Evolutionary conservation across 768 basidiomycete species (phyloP).

Genomic region (Naganishia randhawae): DNA sequence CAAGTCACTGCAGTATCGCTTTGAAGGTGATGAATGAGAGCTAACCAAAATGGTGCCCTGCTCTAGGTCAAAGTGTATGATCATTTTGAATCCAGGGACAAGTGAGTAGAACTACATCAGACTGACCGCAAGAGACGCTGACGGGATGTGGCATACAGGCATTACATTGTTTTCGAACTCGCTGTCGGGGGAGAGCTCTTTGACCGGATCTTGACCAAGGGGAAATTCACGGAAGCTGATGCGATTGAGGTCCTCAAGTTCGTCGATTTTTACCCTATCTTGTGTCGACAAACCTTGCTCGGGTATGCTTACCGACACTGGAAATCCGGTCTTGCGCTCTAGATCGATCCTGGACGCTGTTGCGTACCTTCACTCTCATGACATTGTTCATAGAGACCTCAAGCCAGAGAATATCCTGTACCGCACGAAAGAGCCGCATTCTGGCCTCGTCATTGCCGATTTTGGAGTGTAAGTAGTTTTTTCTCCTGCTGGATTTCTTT

Average conservation of each 20-base stretch:
- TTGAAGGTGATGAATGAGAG: neutral
- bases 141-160: constrained; percentile 48
- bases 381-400: constrained; percentile 93
- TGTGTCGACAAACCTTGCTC: neutral
- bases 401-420: constrained; percentile 98
- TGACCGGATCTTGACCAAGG: constrained; percentile 73
- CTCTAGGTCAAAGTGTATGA: constrained; percentile 75
- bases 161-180: constrained; percentile 92
- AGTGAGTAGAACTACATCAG: constrained; percentile 52
- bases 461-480: constrained; percentile 77
- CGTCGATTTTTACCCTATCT: constrained; percentile 39
- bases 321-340: neutral
- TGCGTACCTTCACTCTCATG: constrained; percentile 80
- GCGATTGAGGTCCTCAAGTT: constrained; percentile 73
- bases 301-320: neutral
- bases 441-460: constrained; percentile 91
- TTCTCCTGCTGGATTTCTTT: neutral
- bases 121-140: neutral
- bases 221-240: constrained; percentile 90
- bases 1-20: constrained; percentile 44
- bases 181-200: constrained; percentile 93
- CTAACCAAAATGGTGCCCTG: neutral
- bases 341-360: constrained; percentile 83
- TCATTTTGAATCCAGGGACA: constrained; percentile 89
- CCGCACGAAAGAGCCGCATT: constrained; percentile 67